A percentile compares a stretch with the other conserved stretches of the same genome.
phyloP scores from a whole-genome alignment of 2,329 filamentous ascomycete species.

The Ascosphaera apis region DNA sequence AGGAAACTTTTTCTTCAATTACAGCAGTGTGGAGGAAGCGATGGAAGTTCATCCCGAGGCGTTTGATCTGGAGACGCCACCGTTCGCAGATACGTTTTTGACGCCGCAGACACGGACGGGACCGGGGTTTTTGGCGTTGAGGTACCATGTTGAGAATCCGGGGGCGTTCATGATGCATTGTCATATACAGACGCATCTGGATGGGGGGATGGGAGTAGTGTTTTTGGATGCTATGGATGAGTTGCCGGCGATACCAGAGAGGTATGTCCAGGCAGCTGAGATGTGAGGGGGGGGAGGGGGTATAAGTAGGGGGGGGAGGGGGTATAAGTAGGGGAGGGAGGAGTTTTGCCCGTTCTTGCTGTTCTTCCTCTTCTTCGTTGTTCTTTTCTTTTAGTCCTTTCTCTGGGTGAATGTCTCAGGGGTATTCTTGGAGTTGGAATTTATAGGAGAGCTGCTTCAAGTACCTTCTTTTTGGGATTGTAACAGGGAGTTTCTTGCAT shows the following conservation, averaged over 20 bases:
- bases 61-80: constrained; percentile 24
- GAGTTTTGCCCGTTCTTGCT: no score
- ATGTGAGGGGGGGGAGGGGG: no score
- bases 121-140: constrained; percentile 20
- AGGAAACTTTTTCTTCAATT: constrained; percentile 18
- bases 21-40: constrained; percentile 19
- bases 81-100: constrained; percentile 19
- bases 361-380: no score
- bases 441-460: no score
- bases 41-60: constrained; percentile 15
- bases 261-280: constrained; percentile 8
- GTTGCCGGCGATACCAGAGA: constrained; percentile 17
- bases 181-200: constrained; percentile 26
- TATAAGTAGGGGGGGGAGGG: no score
- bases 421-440: no score
- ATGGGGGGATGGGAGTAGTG: constrained; percentile 25
- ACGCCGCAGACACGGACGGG: constrained; percentile 7
- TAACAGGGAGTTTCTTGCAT: no score
- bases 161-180: constrained; percentile 28
- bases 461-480: no score
- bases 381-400: no score
- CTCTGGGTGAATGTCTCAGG: no score
- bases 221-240: constrained; percentile 26
- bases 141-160: constrained; percentile 25
- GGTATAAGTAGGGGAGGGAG: no score